Base-by-base conservation (phyloP, 768 basidiomycete species). In the Tylopilus sp. region DNA sequence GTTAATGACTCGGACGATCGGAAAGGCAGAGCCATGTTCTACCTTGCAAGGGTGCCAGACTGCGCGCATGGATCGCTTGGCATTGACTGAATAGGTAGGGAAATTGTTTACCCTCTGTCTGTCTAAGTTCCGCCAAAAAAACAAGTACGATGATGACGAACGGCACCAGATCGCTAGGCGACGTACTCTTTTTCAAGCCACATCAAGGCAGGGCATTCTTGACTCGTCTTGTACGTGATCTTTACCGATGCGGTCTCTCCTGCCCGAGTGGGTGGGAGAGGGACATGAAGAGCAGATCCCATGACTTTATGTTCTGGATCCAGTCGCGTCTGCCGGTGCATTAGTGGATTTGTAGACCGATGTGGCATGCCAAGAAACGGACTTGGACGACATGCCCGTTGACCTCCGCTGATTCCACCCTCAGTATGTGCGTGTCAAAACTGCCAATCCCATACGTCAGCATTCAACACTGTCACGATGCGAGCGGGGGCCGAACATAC, bases 31-130 rank as follows among this genome's bases (percentile, higher is more conserved):
- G n/a, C 11, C 6, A 19, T 26, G 14, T 19, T 33, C 28, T 37
- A 83, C 87, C 87, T 79, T 95, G 92, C 52, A 92, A 63, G 3
- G 93, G 94, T 1, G 82, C 79, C 37, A 96, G 70, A 4, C 85
- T 79, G 26, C 94, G 83, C 3, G 89, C 89, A 64, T 95, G 87
- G 59, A 94, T 96, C 4, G 95, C 91, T 59, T 97, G 93, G 63
- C 88, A 91, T 63, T 97, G 95, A 54, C 90, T 92, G 74, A 94
- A 98, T 16, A 98, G 70, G 71, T 88, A 97, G 0, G 91, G 86
- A 65, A 89, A 87, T 19, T 74, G 73, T 59, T 92, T 92, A 9
- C 92, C 92, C 54, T 90, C 89, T 0, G 93, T 97, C 71, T 92
- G 86, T 53, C 89, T 90, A 46, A 8, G 19, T n/a, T n/a, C n/a